Base-by-base conservation (phyloP, 257 asterid species). In the Ajuga chamaepitys region DNA sequence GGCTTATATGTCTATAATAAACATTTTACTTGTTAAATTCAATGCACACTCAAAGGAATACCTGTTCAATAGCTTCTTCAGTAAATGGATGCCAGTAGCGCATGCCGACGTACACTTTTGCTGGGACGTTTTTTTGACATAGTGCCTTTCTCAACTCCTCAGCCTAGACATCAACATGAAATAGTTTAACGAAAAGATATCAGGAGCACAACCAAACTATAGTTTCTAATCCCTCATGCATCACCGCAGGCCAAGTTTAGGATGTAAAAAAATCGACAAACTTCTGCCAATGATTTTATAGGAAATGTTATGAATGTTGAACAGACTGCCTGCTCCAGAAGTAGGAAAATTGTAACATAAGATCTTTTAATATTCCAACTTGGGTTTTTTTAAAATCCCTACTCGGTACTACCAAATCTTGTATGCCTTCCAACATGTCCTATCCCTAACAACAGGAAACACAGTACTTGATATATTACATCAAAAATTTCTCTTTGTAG, bases 11-110 rank as follows among this genome's bases (percentile, higher is more conserved):
- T 17, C 30, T 9, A 38, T 52, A n/a, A 34, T 52, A 14, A 59
- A 12, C 4, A 17, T 63, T 61, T 64, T n/a, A 56, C 32, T n/a
- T n/a, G 45, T 24, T 50, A 18, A 56, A 24, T 34, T 22, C 35
- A 65, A 58, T 54, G 52, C 52, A 50, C 42, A 58, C 20, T 17
- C 65, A 66, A 34, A 58, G 51, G 57, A 26, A 30, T 79, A 94
- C 97, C 95, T 80, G 88, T 59, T 86, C 95, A 78, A 94, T 94
- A 76, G 99, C 97, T 80, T 94, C 99, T 78, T 94, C 97, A 18
- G 96, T 94, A 79, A 90, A 94, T 62, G 99, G 99, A 80, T 94
- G 99, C 99, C 97, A 94, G 80, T 94, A 90, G 50, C 96, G 96
- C 99, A 94, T 94, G 28, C 97, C 99, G 53, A 90, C 97, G 60